A percentile compares a stretch with the other conserved stretches of the same genome.
Conservation (phyloP, 768 basidiomycete genomes). For the Cubamyces sp. region DNA sequence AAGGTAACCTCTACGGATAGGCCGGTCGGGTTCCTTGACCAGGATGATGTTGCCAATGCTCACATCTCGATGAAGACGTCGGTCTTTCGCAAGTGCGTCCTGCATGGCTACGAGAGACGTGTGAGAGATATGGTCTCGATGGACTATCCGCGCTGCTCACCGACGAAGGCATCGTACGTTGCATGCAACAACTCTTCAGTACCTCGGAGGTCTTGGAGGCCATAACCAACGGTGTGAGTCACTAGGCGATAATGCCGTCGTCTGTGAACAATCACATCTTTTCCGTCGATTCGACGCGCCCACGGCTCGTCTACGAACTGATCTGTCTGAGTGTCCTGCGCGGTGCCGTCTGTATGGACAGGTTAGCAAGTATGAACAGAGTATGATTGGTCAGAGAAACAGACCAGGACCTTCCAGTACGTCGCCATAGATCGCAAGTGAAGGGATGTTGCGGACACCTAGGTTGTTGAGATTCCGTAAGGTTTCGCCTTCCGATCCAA, state of each 20-base stretch:
- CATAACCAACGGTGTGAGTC: background rate
- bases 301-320: background rate
- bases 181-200: slow-evolving; percentile 11
- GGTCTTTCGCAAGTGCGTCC: slow-evolving; percentile 5
- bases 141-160: background rate
- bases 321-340: background rate
- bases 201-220: background rate
- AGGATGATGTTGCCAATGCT: slow-evolving; percentile 12
- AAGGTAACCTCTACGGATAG: background rate
- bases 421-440: slow-evolving; percentile 3
- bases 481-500: slow-evolving; percentile 1
- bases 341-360: too few species aligned
- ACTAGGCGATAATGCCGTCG: background rate
- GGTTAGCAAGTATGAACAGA: too few species aligned
- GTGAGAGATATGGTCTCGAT: background rate
- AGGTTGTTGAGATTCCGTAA: background rate
- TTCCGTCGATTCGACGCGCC: background rate
- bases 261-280: background rate
- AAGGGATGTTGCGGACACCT: slow-evolving; percentile 9
- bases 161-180: background rate
- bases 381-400: too few species aligned
- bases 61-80: slow-evolving; percentile 6
- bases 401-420: too few species aligned
- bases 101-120: background rate
- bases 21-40: background rate